Evolutionary conservation across 805 yeast genomes (phyloP).

Genomic region (Debaryomyces prosopidis): DNA sequence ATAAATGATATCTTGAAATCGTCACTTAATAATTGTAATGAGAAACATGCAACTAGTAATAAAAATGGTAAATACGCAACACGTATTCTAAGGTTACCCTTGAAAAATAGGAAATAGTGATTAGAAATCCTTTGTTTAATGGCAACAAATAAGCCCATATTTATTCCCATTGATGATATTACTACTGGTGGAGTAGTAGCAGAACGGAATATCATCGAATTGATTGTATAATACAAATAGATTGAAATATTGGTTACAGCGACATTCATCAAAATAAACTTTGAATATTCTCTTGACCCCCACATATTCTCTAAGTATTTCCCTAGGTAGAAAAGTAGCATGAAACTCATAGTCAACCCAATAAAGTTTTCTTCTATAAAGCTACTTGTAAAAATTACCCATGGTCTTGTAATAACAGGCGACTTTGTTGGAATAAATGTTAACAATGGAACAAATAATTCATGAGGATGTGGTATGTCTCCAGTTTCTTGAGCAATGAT

Average conservation of each 20-base stretch:
- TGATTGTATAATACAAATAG: conserved; percentile 23
- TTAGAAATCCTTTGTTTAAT: conserved; percentile 68
- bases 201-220: conserved; percentile 13
- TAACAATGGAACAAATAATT: conserved; percentile 49
- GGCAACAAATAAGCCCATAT: conserved; percentile 60
- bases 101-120: conserved; percentile 51
- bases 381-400: conserved; percentile 50
- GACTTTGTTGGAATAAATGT: conserved; percentile 49
- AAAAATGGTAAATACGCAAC: conserved; percentile 42
- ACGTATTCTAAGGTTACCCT: conserved; percentile 46
- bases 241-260: conserved; percentile 36
- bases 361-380: conserved; percentile 47
- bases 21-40: conserved; percentile 21
- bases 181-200: conserved; percentile 42
- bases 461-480: conserved; percentile 44
- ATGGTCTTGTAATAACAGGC: conserved; percentile 42
- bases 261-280: conserved; percentile 43
- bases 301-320: conserved; percentile 66
- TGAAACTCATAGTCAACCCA: conserved; percentile 35
- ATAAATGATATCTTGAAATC: conserved; percentile 27
- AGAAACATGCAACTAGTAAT: conserved; percentile 21
- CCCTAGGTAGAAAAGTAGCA: conserved; percentile 53
- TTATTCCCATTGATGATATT: conserved; percentile 55
- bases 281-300: conserved; percentile 55
- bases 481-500: conserved; percentile 32